Evolutionary conservation across 2,329 filamentous ascomycete genomes (phyloP).

Genomic region (Grosmannia huntii): DNA sequence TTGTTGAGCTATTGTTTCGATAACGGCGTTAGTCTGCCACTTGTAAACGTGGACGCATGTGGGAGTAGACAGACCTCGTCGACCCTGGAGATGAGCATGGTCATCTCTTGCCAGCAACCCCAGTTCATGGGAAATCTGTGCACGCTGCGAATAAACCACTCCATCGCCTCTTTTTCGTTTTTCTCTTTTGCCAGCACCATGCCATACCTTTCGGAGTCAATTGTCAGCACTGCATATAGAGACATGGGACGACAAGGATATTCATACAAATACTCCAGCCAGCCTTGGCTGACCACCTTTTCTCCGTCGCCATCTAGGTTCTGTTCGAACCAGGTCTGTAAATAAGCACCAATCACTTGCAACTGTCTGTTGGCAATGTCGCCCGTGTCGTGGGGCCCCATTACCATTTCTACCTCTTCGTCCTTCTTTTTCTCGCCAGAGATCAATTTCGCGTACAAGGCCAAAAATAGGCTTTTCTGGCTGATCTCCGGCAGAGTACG

Average conservation of each 20-base stretch:
- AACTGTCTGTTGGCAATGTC: slow-evolving; percentile 78
- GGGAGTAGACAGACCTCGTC: slow-evolving; percentile 56
- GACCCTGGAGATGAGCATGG: slow-evolving; percentile 60
- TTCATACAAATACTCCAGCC: slow-evolving; percentile 68
- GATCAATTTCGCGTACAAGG: slow-evolving; percentile 83
- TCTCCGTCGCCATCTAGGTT: slow-evolving; percentile 46
- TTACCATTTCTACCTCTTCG: slow-evolving; percentile 93
- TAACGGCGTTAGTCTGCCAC: neutral
- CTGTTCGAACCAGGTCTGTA: slow-evolving; percentile 71
- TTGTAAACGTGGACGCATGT: neutral
- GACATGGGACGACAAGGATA: neutral
- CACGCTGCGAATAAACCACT: slow-evolving; percentile 79
- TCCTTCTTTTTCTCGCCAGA: slow-evolving; percentile 93
- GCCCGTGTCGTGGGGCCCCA: slow-evolving; percentile 83
- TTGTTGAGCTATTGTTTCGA: slow-evolving; percentile 49
- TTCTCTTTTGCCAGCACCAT: slow-evolving; percentile 83
- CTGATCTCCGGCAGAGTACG: slow-evolving; percentile 48
- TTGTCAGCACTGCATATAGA: neutral
- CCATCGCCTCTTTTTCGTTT: slow-evolving; percentile 72
- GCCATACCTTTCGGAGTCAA: slow-evolving; percentile 47
- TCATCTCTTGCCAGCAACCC: slow-evolving; percentile 93
- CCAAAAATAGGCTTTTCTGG: slow-evolving; percentile 84
- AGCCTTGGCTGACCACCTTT: slow-evolving; percentile 62
- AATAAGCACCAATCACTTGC: slow-evolving; percentile 56
- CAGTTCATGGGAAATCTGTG: slow-evolving; percentile 90